These are phyloP conservation scores for Globisporangium recalcitrans DNA, from an alignment of 352 stramenopile species.

Conservation along the genomic window DNA sequence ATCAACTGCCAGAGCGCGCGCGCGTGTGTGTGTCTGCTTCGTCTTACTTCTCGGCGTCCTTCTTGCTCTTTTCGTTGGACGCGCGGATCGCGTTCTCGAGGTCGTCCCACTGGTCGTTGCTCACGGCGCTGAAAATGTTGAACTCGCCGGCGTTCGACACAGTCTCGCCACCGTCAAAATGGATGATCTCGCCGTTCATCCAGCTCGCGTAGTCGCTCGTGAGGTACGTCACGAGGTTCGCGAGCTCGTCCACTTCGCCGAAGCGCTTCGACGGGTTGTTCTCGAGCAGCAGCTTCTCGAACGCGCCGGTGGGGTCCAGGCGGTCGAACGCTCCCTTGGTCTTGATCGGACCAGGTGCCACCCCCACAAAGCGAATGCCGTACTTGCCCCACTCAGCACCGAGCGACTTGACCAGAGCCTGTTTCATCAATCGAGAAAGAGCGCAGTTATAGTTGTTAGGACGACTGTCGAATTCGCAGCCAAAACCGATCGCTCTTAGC, in stretches of 20 bases:
- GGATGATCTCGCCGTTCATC: slow-evolving; percentile 80
- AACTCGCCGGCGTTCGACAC: slow-evolving; percentile 72
- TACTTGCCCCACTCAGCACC: slow-evolving; percentile 95
- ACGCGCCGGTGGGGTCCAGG: slow-evolving; percentile 65
- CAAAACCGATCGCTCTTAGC: neutral
- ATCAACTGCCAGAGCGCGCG: too few relatives aligned
- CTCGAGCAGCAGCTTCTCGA: slow-evolving; percentile 54
- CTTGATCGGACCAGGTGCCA: slow-evolving; percentile 95
- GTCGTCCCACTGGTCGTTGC: slow-evolving; percentile 68
- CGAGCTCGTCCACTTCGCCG: slow-evolving; percentile 70
- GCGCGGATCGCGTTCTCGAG: slow-evolving; percentile 55
- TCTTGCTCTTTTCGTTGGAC: slow-evolving; percentile 63
- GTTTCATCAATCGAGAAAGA: slow-evolving; percentile 10
- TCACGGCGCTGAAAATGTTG: slow-evolving; percentile 66
- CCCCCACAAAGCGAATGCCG: slow-evolving; percentile 93
- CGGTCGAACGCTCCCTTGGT: slow-evolving; percentile 79
- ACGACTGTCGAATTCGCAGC: neutral
- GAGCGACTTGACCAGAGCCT: slow-evolving; percentile 94
- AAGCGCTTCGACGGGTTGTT: slow-evolving; percentile 76
- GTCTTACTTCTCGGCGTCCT: neutral
- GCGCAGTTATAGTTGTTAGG: neutral
- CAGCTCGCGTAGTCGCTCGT: slow-evolving; percentile 78
- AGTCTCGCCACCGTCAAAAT: slow-evolving; percentile 77
- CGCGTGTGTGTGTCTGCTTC: too few relatives aligned
- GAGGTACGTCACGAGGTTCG: slow-evolving; percentile 74